Evolutionary conservation across 1,284 basidiomycete species (phyloP), one percentile per base, ranked within the genome.

Genomic region (Fomitopsis palustris): DNA sequence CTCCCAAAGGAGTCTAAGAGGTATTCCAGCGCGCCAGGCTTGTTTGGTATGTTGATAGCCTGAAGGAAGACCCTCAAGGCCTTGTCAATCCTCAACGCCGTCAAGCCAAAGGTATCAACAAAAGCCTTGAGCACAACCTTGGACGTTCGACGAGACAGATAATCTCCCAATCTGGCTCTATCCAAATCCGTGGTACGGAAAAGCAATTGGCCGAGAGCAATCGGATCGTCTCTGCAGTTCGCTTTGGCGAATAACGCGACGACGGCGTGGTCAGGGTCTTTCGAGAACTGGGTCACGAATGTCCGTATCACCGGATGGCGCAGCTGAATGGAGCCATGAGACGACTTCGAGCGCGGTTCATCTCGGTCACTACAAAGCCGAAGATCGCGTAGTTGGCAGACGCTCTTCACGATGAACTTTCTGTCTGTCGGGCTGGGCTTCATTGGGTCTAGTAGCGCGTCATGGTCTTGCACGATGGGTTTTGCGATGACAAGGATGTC

Each of bases 401-500:
- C 86, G 65, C 87, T 93, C 76, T 96, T 97, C 68, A 96, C 88
- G 53, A 92, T 75, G 70, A 93, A 97, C 66, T 89, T 88, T 69
- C 88, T 82, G 66, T 96, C 93, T 53, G 91, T 81, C 1, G 87
- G 81, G 63, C 79, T 87, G 9, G 87, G 84, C 62, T 84, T 86
- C 61, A 81, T 78, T 43, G 77, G 74, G 61, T 88, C 84, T 52
- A 83, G 73, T 39, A 86, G 76, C 37, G 77, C 76, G 64, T 88
- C 87, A 64, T 84, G 78, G 63, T 88, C 86, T 55, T 83, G 78
- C 57, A 82, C 72, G 63, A 90, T 77, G 14, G 90, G 85, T 69
- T 93, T 90, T 49, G 90, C 85, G 62, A 99, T 87, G 70, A 99
- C 85, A 47, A 99, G 82, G 52, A 98, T 82, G 72, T 99, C 97